Evolutionary conservation across 169 alveolate species (phyloP).

Genomic region (Eimeria brunetti): DNA sequence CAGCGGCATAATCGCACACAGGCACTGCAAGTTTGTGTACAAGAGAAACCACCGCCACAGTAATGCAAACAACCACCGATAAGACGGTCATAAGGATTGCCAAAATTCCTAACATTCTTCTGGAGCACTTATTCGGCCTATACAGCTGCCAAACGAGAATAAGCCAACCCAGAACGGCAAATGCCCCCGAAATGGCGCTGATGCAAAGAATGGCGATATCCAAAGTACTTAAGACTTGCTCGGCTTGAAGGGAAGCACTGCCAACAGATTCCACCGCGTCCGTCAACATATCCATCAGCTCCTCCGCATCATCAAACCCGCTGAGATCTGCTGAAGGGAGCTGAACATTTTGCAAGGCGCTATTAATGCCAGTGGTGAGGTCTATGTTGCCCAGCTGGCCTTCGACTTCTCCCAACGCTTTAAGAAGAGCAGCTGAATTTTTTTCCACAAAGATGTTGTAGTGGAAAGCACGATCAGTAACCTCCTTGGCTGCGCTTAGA

Average conservation of each 20-base stretch:
- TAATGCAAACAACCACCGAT: neutral
- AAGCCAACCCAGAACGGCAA: neutral
- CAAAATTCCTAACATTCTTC: neutral
- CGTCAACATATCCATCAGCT: neutral
- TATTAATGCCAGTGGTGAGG: neutral
- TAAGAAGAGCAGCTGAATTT: neutral
- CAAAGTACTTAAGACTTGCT: neutral
- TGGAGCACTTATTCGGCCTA: slow-evolving; percentile 45
- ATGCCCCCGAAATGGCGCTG: slow-evolving; percentile 3
- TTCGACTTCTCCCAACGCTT: neutral
- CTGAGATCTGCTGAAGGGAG: slow-evolving; percentile 24
- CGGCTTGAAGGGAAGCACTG: neutral
- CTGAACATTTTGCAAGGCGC: neutral
- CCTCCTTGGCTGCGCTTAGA: neutral
- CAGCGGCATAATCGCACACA: slow-evolving; percentile 31
- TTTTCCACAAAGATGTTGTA: slow-evolving; percentile 11
- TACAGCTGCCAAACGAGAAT: neutral
- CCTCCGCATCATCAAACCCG: neutral
- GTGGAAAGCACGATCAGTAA: neutral
- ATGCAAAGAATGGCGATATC: neutral
- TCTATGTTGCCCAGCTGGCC: neutral
- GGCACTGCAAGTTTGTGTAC: neutral
- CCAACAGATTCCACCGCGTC: slow-evolving; percentile 12
- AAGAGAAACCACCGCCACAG: slow-evolving; percentile 1
- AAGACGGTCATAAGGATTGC: neutral